phyloP scores from a whole-genome alignment of 208 protist species.

The Crithidia bombi region DNA sequence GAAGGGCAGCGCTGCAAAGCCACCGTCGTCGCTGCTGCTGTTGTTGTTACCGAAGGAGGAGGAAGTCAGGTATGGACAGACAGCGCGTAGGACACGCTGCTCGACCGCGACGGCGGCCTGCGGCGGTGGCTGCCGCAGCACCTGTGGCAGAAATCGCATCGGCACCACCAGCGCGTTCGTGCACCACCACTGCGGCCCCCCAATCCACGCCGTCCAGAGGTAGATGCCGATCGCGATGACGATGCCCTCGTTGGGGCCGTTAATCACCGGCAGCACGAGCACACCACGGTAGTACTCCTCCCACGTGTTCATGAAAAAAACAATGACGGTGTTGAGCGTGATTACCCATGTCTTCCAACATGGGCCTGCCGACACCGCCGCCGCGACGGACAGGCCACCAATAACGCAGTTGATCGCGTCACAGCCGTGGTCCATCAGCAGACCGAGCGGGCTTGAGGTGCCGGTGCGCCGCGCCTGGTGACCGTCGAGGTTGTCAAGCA shows the following conservation, averaged over 20 bases:
- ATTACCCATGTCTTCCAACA: constrained; percentile 76
- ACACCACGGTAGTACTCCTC: constrained; percentile 89
- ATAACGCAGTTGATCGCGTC: constrained; percentile 87
- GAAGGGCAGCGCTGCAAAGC: constrained; percentile 35
- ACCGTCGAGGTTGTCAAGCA: constrained; percentile 95
- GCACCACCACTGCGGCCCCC: constrained; percentile 78
- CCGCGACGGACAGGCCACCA: constrained; percentile 52
- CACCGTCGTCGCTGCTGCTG: not conserved
- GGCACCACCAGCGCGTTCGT: constrained; percentile 58
- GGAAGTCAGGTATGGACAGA: constrained; percentile 51
- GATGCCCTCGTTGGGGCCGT: constrained; percentile 92
- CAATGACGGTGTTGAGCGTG: constrained; percentile 50
- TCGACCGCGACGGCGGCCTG: constrained; percentile 55
- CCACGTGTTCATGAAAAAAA: constrained; percentile 89
- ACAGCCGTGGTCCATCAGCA: constrained; percentile 96
- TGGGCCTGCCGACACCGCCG: constrained; percentile 53
- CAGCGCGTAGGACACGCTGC: constrained; percentile 24
- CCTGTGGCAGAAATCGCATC: constrained; percentile 41
- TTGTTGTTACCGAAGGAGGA: too few species aligned
- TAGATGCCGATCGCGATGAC: constrained; percentile 62
- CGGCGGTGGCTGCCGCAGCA: constrained; percentile 57
- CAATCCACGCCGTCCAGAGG: constrained; percentile 64
- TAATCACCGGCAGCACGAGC: constrained; percentile 88
- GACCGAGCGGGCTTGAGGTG: constrained; percentile 91
- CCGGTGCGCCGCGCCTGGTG: constrained; percentile 92